phyloP scores from a whole-genome alignment of 163 green algal genomes.

The Scenedesmus sp. region DNA sequence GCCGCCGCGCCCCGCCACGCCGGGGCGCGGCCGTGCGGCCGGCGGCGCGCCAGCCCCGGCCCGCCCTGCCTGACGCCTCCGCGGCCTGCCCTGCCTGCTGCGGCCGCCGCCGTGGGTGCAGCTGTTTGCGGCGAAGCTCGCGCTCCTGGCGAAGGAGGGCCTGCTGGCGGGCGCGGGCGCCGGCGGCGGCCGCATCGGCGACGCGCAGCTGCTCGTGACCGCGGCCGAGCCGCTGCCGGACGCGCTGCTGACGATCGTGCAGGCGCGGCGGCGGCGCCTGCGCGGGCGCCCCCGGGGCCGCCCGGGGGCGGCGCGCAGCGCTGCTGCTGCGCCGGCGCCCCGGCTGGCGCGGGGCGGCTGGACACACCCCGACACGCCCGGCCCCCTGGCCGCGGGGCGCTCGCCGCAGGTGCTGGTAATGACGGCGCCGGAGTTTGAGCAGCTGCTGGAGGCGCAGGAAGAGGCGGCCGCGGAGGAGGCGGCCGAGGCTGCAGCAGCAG shows the following conservation, averaged over 20 bases:
- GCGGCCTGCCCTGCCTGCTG: not conserved
- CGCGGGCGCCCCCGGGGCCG: too few relatives aligned
- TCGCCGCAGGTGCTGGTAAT: slow-evolving; percentile 59
- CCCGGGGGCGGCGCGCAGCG: not conserved
- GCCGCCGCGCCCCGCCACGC: too few relatives aligned
- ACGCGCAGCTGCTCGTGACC: slow-evolving; percentile 53
- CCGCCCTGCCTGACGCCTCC: too few relatives aligned
- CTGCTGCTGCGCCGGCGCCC: not conserved
- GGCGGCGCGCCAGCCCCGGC: too few relatives aligned
- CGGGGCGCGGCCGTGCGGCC: too few relatives aligned
- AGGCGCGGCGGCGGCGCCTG: too few relatives aligned
- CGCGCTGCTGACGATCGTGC: not conserved
- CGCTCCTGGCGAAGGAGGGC: slow-evolving; percentile 42
- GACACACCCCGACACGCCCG: too few relatives aligned
- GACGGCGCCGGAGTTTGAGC: slow-evolving; percentile 54
- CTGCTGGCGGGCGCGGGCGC: slow-evolving; percentile 50
- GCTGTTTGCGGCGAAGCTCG: slow-evolving; percentile 37
- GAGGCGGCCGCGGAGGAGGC: not conserved
- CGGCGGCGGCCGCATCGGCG: slow-evolving; percentile 22
- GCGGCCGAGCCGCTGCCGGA: slow-evolving; percentile 5
- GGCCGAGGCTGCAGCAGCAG: not conserved
- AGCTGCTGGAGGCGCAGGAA: slow-evolving; percentile 40
- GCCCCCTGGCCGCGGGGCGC: not conserved
- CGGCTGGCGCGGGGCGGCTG: too few relatives aligned
- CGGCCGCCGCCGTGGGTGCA: slow-evolving; percentile 1